A percentile compares a stretch with the other conserved stretches of the same genome.
Conservation (phyloP, 1,284 basidiomycete species). For the Termitomyces sp. region DNA sequence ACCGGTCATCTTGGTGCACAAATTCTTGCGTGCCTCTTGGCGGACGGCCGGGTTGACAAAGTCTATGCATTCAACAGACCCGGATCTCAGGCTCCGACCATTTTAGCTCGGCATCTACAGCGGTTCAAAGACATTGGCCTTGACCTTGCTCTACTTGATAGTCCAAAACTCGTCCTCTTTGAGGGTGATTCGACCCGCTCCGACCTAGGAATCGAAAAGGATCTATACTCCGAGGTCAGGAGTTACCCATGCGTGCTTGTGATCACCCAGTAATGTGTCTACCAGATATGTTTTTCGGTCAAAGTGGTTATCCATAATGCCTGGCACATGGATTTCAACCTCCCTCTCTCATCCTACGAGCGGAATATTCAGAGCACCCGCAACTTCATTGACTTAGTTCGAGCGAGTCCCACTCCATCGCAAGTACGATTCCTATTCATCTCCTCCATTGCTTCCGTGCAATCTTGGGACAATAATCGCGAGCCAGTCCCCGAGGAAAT, state of each 20-base stretch:
- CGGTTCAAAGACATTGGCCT: background rate
- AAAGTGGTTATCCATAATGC: background rate
- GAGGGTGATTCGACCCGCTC: conserved; percentile 19
- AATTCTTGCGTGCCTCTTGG: background rate
- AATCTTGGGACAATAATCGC: conserved; percentile 23
- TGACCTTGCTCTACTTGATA: background rate
- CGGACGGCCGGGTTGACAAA: background rate
- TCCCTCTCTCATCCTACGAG: background rate
- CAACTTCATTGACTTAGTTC: background rate
- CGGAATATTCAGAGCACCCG: background rate
- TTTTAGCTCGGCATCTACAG: background rate
- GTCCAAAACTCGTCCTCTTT: conserved; percentile 21
- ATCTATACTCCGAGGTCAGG: conserved; percentile 10
- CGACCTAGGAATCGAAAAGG: conserved; percentile 21
- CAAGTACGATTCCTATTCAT: conserved; percentile 16
- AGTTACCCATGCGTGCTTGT: background rate
- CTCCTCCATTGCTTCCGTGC: conserved; percentile 21
- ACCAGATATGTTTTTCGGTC: no score
- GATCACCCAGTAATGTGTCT: no score
- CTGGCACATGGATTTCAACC: background rate
- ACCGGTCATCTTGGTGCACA: background rate
- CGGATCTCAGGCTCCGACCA: background rate
- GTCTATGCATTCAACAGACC: background rate
- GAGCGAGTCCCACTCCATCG: background rate
- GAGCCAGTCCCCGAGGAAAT: conserved; percentile 22